A percentile compares a stretch with the other conserved stretches of the same genome.
Conservation (phyloP, 2,329 filamentous ascomycete genomes). For the Tolypocladium inflatum region DNA sequence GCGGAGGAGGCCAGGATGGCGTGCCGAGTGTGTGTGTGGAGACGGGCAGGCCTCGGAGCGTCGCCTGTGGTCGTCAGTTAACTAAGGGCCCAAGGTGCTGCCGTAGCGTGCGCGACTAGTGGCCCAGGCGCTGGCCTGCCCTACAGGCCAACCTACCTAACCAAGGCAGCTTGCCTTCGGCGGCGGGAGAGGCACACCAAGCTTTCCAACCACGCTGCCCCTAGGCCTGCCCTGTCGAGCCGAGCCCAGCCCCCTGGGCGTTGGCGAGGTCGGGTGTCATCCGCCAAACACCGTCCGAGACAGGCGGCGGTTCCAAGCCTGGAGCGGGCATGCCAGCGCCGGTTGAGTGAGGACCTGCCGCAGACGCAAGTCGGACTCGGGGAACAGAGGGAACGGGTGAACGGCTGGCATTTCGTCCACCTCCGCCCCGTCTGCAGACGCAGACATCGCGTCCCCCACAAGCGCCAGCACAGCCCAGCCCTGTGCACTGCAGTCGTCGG, state of each 20-base stretch:
- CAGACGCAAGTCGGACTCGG: background rate
- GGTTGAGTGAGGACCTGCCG: background rate
- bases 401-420: background rate
- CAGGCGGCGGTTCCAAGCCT: background rate
- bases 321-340: background rate
- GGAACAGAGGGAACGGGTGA: background rate
- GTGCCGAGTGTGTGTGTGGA: background rate
- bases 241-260: background rate
- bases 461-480: constrained; percentile 1
- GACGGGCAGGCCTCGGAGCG: background rate
- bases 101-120: background rate
- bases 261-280: background rate
- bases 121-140: background rate
- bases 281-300: background rate
- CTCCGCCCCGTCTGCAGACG: background rate
- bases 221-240: background rate
- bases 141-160: no score
- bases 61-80: background rate
- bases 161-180: background rate
- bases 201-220: background rate
- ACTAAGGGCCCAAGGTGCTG: background rate
- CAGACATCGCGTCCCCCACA: background rate
- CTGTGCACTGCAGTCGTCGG: background rate
- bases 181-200: background rate
- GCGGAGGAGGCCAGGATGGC: background rate